Base-by-base conservation (phyloP, 1,139 yeast species). In the Geotrichum candidum region DNA sequence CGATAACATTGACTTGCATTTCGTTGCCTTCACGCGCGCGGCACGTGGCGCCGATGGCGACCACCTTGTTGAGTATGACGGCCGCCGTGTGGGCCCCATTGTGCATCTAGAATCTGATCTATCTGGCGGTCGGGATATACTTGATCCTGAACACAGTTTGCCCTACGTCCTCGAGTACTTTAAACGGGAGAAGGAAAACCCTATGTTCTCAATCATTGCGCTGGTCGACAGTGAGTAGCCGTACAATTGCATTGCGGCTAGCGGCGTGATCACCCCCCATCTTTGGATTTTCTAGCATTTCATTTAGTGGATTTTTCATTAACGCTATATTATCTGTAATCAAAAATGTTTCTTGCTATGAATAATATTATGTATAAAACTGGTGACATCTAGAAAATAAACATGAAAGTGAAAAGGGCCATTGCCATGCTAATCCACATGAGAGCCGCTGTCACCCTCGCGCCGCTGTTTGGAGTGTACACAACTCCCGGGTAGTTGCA, bases 31-130 rank as follows among this genome's bases (percentile, higher is more conserved):
- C 69, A 80, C 90, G 7, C 84, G 82, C 68, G 38, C 55, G 6
- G 82, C 84, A 11, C 63, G 64, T 31, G 70, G 65, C 29, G 48
- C n/a, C 9, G 81, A 82, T 66, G 81, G 82, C n/a, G 64, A 66
- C 51, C 83, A 82, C 64, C 72, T 92, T 38, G 88, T 84, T 68
- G 98, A 94, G 73, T 79, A 94, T 57, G 99, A 94, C 72, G 99
- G 99, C 0, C 80, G 98, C 67, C 80, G 96, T 67, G 77, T 76
- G 53, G 96, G 97, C 0, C 92, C 96, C 0, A 78, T 86, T 55
- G 33, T 41, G 3, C 46, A 41, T n/a, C 85, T 82, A 64, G 76
- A 88, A 62, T 92, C 95, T 0, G 68, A 68, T 15, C 70, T 80
- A 2, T 65, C 63, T 0, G 68, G 66, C 5, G 72, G 65, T 10